These are phyloP conservation scores for Kwoniella dejecticola DNA, from an alignment of 768 basidiomycete genomes.

Conservation along the genomic window DNA sequence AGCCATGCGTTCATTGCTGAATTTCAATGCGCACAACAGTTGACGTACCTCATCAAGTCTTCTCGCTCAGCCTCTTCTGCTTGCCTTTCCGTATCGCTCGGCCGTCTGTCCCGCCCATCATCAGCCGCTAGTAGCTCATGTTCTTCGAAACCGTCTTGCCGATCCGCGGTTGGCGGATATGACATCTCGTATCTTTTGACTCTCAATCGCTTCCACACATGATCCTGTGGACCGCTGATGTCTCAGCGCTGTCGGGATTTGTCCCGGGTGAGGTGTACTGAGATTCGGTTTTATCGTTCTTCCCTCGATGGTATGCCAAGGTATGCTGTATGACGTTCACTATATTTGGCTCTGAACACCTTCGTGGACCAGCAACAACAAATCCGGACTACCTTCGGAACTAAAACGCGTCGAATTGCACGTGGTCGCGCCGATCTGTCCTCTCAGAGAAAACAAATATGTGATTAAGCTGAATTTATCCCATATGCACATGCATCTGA, in stretches of 20 bases:
- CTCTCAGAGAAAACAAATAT: neutral
- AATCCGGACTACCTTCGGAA: conserved; percentile 2
- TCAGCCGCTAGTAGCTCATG: conserved; percentile 13
- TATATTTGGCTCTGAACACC: neutral
- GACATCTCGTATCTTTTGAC: conserved; percentile 24
- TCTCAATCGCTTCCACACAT: neutral
- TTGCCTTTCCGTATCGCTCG: neutral
- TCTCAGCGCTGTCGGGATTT: too few relatives aligned
- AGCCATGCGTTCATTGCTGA: neutral
- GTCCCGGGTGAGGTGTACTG: too few relatives aligned
- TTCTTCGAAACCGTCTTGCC: conserved; percentile 11
- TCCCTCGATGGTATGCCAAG: too few relatives aligned
- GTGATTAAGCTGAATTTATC: conserved; percentile 5
- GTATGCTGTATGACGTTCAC: neutral
- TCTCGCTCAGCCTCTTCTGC: conserved; percentile 21
- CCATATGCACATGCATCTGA: neutral
- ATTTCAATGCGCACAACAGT: neutral
- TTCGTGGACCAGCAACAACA: neutral
- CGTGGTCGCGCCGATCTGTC: neutral
- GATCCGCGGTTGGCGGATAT: conserved; percentile 29
- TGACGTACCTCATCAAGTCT: conserved; percentile 32
- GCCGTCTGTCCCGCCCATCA: neutral
- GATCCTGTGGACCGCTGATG: too few relatives aligned
- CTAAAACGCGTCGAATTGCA: neutral
- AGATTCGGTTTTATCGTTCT: too few relatives aligned